Conservation (phyloP, 78 protist species). For the Bodo saltans region DNA sequence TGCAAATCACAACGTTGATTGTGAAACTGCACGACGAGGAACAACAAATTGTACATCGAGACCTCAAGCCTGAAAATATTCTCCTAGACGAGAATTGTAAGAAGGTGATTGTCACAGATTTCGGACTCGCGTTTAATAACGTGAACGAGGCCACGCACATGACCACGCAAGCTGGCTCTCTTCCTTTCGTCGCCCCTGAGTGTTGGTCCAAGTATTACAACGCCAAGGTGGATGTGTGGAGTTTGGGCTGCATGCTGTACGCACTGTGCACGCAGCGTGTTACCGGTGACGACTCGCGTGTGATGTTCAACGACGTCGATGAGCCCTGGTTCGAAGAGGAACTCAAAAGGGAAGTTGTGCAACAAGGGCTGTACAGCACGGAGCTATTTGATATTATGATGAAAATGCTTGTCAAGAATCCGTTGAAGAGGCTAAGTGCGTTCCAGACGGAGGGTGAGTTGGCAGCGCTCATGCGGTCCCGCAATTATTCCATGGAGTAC, state of each 20-base stretch:
- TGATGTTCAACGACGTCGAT: slow-evolving; percentile 14
- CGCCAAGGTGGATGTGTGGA: background rate
- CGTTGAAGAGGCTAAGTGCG: too few relatives aligned
- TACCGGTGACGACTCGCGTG: background rate
- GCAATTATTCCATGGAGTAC: too few relatives aligned
- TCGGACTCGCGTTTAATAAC: background rate
- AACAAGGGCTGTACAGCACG: too few relatives aligned
- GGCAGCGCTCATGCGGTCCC: too few relatives aligned
- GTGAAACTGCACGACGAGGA: too few relatives aligned
- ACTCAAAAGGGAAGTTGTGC: too few relatives aligned
- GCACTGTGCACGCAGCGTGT: background rate
- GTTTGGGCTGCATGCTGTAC: slow-evolving; percentile 17
- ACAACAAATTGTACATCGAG: slow-evolving; percentile 14
- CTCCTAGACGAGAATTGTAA: background rate
- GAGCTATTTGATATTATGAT: too few relatives aligned
- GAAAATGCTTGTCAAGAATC: too few relatives aligned
- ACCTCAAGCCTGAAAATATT: slow-evolving; percentile 21
- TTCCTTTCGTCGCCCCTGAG: slow-evolving; percentile 22
- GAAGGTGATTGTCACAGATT: background rate
- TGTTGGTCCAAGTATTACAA: background rate
- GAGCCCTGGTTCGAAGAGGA: background rate
- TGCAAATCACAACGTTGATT: too few relatives aligned
- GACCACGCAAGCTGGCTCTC: slow-evolving; percentile 17
- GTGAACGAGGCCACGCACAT: background rate
- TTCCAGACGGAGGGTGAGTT: too few relatives aligned